Conservation (phyloP, 495 filamentous ascomycete genomes). For the Bacidia rubella region DNA sequence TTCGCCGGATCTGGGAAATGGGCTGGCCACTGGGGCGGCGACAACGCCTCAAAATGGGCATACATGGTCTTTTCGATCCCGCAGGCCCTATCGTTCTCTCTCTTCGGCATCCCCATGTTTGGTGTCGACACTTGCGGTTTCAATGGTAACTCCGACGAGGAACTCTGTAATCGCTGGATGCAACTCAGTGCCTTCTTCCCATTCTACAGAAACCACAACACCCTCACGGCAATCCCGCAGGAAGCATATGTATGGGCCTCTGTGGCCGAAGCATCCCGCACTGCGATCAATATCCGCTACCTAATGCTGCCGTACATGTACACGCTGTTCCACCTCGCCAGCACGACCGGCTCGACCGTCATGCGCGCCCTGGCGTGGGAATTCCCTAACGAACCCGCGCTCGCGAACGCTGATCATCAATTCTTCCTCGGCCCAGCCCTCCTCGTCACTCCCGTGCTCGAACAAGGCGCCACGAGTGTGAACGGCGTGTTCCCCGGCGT, state of each 20-base stretch:
- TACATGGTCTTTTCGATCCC: conserved; percentile 69
- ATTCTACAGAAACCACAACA: conserved; percentile 81
- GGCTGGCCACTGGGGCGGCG: conserved; percentile 82
- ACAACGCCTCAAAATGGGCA: conserved; percentile 56
- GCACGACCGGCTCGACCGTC: conserved; percentile 55
- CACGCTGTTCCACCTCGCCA: conserved; percentile 60
- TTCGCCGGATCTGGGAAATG: conserved; percentile 68
- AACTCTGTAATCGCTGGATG: conserved; percentile 82
- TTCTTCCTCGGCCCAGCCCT: conserved; percentile 64
- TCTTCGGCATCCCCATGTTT: conserved; percentile 84
- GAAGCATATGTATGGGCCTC: conserved; percentile 66
- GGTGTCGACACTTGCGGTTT: conserved; percentile 77
- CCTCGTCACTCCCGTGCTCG: conserved; percentile 60
- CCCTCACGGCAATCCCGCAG: conserved; percentile 45
- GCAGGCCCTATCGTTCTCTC: conserved; percentile 63
- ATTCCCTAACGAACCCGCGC: conserved; percentile 60
- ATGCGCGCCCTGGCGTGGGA: conserved; percentile 78
- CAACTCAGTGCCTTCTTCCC: conserved; percentile 75
- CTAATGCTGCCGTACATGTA: conserved; percentile 68
- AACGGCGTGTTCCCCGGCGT: conserved; percentile 69
- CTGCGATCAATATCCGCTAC: conserved; percentile 65
- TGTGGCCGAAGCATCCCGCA: conserved; percentile 50
- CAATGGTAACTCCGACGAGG: conserved; percentile 51
- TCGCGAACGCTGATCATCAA: conserved; percentile 55
- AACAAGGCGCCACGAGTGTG: conserved; percentile 48